Base-by-base conservation (phyloP, 139 green algal species). In the Mesotaenium endlicherianum region DNA sequence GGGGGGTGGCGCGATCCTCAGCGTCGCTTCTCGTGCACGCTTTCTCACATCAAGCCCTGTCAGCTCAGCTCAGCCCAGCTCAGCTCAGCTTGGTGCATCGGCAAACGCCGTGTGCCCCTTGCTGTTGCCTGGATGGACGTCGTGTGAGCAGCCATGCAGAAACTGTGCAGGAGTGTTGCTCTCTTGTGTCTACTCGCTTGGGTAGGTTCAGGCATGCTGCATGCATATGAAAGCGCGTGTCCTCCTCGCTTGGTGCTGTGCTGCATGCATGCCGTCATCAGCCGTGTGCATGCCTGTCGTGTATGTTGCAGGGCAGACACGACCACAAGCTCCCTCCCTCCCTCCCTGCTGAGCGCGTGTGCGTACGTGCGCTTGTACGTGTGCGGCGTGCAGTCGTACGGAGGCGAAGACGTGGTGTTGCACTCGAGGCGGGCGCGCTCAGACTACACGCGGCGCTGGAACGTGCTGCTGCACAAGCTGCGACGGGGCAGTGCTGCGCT, bases 391-490 rank as follows among this genome's bases (percentile, higher is more conserved):
- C 68, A 80, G 80, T 34, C 16, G 26, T 81, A 86, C 36, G 80
- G 80, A 31, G 41, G 69, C 38, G 67, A 80, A 67, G 67, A 86
- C 49, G 80, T 67, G 17, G 36, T 64, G n/a, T 50, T 86, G 30
- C 41, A 30, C 42, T 30, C 34, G 74, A 17, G 41, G 34, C 49
- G 4, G 50, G 17, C 41, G 36, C 30, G 49, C 39, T 42, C 20
- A 31, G 31, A 67, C 38, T 20, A 85, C 50, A 36, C 11, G 40
- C 70, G 75, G 70, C 60, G 71, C 17, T 87, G 70, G 70, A 34
- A 45, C 20, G 57, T 87, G 49, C 38, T 87, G 17, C 59, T 14
- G 16, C 38, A 87, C 70, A 87, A 87, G 70, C 50, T 87, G 26
- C 14, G 44, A 2, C 53, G 34, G 30, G 49, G 47, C 38, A 41